Base-by-base conservation (phyloP, 768 basidiomycete genomes). In the Pulveroboletus ravenelii region DNA sequence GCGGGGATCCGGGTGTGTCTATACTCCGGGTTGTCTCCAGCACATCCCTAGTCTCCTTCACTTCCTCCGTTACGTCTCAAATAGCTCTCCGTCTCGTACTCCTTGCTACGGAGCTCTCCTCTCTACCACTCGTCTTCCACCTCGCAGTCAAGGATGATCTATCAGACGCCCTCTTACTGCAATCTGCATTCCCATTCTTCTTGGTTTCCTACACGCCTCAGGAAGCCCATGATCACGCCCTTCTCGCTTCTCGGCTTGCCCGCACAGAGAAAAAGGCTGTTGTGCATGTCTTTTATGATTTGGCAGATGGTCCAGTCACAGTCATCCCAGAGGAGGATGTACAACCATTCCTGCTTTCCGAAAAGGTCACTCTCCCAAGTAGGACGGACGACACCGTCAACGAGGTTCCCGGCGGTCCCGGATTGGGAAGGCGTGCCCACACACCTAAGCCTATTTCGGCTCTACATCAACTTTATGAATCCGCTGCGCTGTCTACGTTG, bases 181-280 rank as follows among this genome's bases (percentile, higher is more conserved):
- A 85, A 36, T 80, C 86, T n/a, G 77, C 82, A 17, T 80, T 90
- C 6, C 88, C 89, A 27, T 89, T 84, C 70, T 85, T 93, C 63
- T 59, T 98, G 44, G 75, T 94, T 60, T 94, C 92, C 6, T 76
- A 80, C 32, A 81, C 79, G 1, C 66, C 81, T 3, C 87, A 92
- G 64, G 79, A 93, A 62, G 90, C 93, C 4, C 88, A 95, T 59
- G 90, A 94, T 63, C 85, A 97, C 67, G 88, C 92, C 20, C 72
- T 97, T 32, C 78, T 98, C 15, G 91, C 92, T 13, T 84, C 89
- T 45, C 80, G 85, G 38, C 70, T 97, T 44, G 90, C 95, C 0
- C 77, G 77, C 34, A 66, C 76, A 7, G 81, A 87, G 59, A 74
- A 74, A 48, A 86, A 81, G 58, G 84, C 85, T 6, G 89, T 95